Conservation (phyloP, 2,329 filamentous ascomycete genomes). For the Onygenales sp. region DNA sequence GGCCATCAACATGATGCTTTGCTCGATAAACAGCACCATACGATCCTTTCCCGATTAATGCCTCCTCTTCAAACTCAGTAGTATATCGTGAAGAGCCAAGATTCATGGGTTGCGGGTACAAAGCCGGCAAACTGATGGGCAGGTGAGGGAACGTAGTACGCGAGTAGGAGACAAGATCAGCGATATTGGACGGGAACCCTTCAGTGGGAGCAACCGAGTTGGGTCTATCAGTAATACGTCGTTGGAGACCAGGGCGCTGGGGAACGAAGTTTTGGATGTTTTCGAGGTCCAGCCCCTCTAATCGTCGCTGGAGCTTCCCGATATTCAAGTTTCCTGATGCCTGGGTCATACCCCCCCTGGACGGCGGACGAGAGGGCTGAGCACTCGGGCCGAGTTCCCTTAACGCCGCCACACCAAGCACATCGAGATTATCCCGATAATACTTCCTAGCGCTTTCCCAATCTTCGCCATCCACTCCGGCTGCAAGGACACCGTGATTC, state of each 20-base stretch:
- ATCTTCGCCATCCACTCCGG: conserved; percentile 30
- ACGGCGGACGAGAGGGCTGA: conserved; percentile 9
- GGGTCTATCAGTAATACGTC: conserved; percentile 8
- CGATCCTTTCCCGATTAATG: conserved; percentile 53
- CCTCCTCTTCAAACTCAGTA: conserved; percentile 44
- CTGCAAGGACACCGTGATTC: conserved; percentile 30
- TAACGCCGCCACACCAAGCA: conserved; percentile 28
- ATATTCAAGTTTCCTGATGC: conserved; percentile 5
- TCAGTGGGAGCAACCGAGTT: conserved; percentile 4
- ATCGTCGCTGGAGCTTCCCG: neutral
- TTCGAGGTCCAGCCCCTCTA: neutral
- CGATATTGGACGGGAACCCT: conserved; percentile 5
- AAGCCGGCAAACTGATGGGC: conserved; percentile 6
- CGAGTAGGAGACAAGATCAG: conserved; percentile 10
- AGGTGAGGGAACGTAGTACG: conserved; percentile 12
- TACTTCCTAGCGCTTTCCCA: conserved; percentile 26
- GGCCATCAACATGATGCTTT: conserved; percentile 51
- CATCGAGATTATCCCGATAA: conserved; percentile 36
- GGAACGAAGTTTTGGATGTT: neutral
- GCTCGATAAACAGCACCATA: conserved; percentile 57
- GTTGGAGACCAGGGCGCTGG: neutral
- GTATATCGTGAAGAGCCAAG: conserved; percentile 33
- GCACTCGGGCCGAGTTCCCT: conserved; percentile 24
- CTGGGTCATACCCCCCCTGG: conserved; percentile 16
- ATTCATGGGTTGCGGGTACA: conserved; percentile 6